Evolutionary conservation across 1,284 basidiomycete species (phyloP), one percentile per base, ranked within the genome.

Genomic region (Trametes versicolor): DNA sequence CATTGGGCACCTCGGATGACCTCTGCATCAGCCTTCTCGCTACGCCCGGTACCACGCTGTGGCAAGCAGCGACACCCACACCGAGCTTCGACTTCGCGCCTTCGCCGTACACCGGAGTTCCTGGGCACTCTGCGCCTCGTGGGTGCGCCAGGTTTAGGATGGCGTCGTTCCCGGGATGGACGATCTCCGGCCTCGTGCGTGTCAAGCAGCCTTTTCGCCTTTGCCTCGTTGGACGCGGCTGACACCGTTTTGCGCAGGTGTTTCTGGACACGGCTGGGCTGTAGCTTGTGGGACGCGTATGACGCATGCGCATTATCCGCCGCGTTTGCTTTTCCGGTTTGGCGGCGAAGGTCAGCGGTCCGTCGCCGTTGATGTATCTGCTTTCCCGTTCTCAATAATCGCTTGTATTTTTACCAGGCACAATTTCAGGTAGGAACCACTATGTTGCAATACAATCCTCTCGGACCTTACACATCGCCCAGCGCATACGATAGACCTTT

Each of bases 101-200:
- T 62, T 62, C 61, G 54, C 61, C 61, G 61, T 37, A 37, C 47
- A 45, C 23, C 61, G 61, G 61, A 62, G 61, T 23, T 43, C 27
- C 21, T 47, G 37, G 29, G 29, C 39, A n/a, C 27, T 17, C 1
- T 15, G 54, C 10, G 10, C 52, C 45, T 36, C 61, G 52, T 52
- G 54, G 17, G 55, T 61, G 21, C 8, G 12, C 59, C 32, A n/a
- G 6, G 25, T 39, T 47, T 21, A 36, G 49, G 39, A 36, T n/a
- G 1, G 7, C 29, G n/a, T 2, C 19, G 10, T 34, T 62, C 60
- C 34, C 60, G 51, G 47, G 37, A 10, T 37, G 13, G 54, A 36
- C 25, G 23, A 27, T 23, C 23, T 57, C 49, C 61, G 48, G 57
- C 37, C 47, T 48, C 15, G 41, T 43, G 54, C 23, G 60, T 56